Conservation (phyloP, 495 filamentous ascomycete genomes). For the Pyrenula aspistea region DNA sequence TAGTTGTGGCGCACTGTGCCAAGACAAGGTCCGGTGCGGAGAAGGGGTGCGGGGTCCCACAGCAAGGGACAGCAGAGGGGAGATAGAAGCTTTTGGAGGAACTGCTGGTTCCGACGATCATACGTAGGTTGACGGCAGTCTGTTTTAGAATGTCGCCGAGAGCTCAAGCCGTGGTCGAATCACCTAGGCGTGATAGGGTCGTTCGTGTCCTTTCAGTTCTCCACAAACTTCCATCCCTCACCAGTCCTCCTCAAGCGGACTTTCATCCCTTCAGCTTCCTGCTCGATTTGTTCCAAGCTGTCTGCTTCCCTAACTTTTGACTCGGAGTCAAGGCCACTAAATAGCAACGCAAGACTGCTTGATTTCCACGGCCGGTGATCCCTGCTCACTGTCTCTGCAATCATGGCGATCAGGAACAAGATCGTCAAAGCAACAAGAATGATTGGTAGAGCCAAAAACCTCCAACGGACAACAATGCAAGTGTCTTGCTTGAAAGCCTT, state of each 20-base stretch:
- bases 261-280: not conserved
- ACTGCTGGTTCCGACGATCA: too few relatives aligned
- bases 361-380: constrained; percentile 18
- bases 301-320: not conserved
- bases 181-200: too few relatives aligned
- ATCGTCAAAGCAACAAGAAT: constrained; percentile 17
- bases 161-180: too few relatives aligned
- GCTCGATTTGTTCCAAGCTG: not conserved
- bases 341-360: constrained; percentile 18
- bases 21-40: too few relatives aligned
- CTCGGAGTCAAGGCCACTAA: constrained; percentile 17
- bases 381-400: constrained; percentile 20
- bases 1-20: too few relatives aligned
- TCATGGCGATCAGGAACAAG: constrained; percentile 17
- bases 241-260: not conserved
- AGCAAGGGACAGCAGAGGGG: too few relatives aligned
- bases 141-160: too few relatives aligned
- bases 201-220: not conserved
- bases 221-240: not conserved
- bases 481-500: constrained; percentile 12
- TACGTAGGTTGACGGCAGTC: too few relatives aligned
- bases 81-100: too few relatives aligned
- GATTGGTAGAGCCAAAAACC: constrained; percentile 24
- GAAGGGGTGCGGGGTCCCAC: too few relatives aligned
- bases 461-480: constrained; percentile 25